Base-by-base conservation (phyloP, 2,329 filamentous ascomycete genomes). In the Phoma sp. region DNA sequence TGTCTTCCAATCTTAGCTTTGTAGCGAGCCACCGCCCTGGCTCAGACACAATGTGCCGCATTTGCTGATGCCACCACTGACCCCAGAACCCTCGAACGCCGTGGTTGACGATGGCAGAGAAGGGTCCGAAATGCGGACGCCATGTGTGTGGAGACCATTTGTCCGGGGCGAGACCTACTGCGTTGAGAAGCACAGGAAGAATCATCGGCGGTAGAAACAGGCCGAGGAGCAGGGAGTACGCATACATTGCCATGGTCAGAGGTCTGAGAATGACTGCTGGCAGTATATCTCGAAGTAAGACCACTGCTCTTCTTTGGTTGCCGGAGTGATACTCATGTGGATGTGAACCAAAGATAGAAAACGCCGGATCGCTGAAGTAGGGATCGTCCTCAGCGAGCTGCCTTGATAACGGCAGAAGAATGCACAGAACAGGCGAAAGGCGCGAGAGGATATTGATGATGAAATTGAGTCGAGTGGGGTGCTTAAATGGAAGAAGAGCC, bases 1-100 rank as follows among this genome's bases (percentile, higher is more conserved):
- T 6, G 8, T 45, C 24, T 8, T 5, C 22, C 27, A 55, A 13
- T 6, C 29, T n/a, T 6, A 48, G n/a, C n/a, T 51, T 51, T 22
- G 29, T 17, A 36, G 47, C 46, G 2, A 54, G 4, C 47, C 47
- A 48, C 1, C 56, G 27, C 2, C 56, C 56, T 2, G 56, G 56
- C 22, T 58, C 56, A 29, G 51, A 45, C 10, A 55, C 51, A 17
- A 52, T 51, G 21, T 58, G 56, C 5, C 56, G 56, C 56, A 58
- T 58, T 29, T 58, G 56, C 38, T 58, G 51, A 39, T 55, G 56
- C 56, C 56, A 58, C 51, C 51, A 55, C 12, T 36, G 51, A n/a
- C 56, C 56, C 56, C 56, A 55, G 35, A 58, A 46, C 0, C 56
- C 56, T 21, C 51, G 43, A 7, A 58, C 8, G 4, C 56, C 56